phyloP scores from a whole-genome alignment of 306 rosid species.

The Sicyos edulis region DNA sequence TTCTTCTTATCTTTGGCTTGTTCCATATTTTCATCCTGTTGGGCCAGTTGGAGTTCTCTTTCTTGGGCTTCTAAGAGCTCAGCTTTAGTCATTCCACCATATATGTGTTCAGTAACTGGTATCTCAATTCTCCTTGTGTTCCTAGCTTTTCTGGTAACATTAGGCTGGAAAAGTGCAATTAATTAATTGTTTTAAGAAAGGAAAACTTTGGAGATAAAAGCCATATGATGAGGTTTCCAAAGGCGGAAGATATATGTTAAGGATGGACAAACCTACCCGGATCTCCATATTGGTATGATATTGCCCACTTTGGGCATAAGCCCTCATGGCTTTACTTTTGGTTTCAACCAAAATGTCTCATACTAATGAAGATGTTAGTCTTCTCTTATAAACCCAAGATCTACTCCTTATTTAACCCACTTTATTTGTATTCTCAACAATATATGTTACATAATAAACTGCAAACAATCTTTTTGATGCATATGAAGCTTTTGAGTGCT shows the following conservation, averaged over 20 bases:
- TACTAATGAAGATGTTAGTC: too few species aligned
- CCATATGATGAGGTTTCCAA: neutral
- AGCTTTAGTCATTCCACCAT: slow-evolving; percentile 68
- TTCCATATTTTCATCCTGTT: slow-evolving; percentile 74
- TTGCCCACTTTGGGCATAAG: too few species aligned
- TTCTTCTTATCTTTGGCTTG: slow-evolving; percentile 85
- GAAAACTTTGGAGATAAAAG: neutral
- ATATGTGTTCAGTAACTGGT: slow-evolving; percentile 56
- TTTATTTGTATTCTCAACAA: too few species aligned
- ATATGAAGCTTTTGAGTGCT: slow-evolving; percentile 39
- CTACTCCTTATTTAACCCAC: too few species aligned
- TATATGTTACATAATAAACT: neutral
- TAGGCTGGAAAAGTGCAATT: slow-evolving; percentile 45
- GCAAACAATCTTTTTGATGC: slow-evolving; percentile 38
- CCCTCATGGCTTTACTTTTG: too few species aligned
- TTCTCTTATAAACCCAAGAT: too few species aligned
- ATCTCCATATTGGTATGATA: too few species aligned
- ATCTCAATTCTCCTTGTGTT: slow-evolving; percentile 45
- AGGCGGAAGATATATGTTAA: neutral
- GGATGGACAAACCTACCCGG: too few species aligned
- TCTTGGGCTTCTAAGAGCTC: slow-evolving; percentile 65
- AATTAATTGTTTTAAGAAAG: neutral
- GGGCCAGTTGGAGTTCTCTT: slow-evolving; percentile 66
- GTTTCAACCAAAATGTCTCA: too few species aligned
- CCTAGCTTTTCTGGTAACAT: slow-evolving; percentile 41